A percentile compares a stretch with the other conserved stretches of the same genome.
Conservation (phyloP, 1,284 basidiomycete species). For the Spongispora temasekensis region DNA sequence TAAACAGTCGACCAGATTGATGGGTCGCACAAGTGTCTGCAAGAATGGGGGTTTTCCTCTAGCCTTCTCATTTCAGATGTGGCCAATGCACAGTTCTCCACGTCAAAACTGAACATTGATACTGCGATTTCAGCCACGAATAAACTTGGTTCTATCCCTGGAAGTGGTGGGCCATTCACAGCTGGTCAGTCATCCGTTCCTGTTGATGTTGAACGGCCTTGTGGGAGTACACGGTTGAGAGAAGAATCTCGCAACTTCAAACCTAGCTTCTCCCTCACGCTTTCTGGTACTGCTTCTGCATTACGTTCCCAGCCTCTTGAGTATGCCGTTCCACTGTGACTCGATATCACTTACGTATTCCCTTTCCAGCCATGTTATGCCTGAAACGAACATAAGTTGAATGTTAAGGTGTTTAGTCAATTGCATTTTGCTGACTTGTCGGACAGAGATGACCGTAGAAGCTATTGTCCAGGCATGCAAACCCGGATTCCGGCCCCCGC, state of each 20-base stretch:
- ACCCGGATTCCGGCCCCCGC: not conserved
- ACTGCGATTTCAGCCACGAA: no score
- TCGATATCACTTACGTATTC: not conserved
- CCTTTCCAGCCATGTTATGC: not conserved
- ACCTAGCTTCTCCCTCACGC: no score
- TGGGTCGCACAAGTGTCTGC: no score
- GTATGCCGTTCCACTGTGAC: not conserved
- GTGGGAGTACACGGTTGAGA: not conserved
- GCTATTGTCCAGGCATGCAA: not conserved
- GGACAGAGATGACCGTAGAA: not conserved
- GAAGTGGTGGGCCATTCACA: no score
- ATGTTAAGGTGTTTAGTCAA: not conserved
- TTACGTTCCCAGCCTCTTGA: not conserved
- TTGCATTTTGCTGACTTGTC: not conserved
- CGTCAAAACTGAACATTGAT: no score
- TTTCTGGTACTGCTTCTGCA: not conserved
- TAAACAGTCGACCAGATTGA: not conserved
- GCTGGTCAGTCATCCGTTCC: no score
- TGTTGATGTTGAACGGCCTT: no score
- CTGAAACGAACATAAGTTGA: slow-evolving; percentile 2
- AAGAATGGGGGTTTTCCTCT: no score
- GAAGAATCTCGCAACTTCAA: not conserved
- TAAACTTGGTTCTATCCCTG: no score
- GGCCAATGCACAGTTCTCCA: no score
- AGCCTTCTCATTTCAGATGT: no score